A percentile compares a stretch with the other conserved stretches of the same genome.
phyloP scores from a whole-genome alignment of 192 early-diverging fungal genomes.

The Coemansia sp. region DNA sequence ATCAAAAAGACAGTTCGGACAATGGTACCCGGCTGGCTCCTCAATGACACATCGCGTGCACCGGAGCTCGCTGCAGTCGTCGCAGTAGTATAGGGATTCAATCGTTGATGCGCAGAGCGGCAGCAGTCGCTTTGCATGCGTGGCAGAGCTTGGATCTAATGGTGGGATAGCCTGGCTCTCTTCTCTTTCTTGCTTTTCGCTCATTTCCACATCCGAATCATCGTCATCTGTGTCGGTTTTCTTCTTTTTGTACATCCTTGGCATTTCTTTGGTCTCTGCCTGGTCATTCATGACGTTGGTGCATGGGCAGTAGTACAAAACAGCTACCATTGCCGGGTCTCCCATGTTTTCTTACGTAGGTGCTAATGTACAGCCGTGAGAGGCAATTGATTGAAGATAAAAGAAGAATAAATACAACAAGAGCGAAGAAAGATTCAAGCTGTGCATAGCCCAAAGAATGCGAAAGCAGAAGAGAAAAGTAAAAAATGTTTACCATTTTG shows the following conservation, averaged over 20 bases:
- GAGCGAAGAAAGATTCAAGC: background rate
- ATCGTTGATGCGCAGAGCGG: slow-evolving; percentile 55
- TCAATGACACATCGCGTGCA: slow-evolving; percentile 82
- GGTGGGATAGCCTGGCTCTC: background rate
- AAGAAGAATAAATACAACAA: background rate
- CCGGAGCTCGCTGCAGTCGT: slow-evolving; percentile 76
- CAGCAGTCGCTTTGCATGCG: slow-evolving; percentile 15
- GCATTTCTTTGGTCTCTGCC: background rate
- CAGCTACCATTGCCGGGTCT: slow-evolving; percentile 5
- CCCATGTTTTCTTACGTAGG: background rate
- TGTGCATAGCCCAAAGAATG: no score
- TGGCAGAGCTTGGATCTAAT: background rate
- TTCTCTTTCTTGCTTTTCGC: background rate
- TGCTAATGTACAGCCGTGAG: background rate
- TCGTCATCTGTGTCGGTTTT: background rate
- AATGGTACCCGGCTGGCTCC: slow-evolving; percentile 89
- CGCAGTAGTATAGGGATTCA: slow-evolving; percentile 84
- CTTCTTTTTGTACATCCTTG: background rate
- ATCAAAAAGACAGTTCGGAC: slow-evolving; percentile 96
- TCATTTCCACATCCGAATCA: background rate
- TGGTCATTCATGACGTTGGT: slow-evolving; percentile 13
- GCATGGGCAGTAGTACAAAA: slow-evolving; percentile 50
- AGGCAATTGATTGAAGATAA: background rate
- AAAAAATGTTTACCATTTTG: no score
- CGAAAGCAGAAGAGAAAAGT: no score